Evolutionary conservation across 768 basidiomycete species (phyloP).

Genomic region (Kwoniella mangroviensis): DNA sequence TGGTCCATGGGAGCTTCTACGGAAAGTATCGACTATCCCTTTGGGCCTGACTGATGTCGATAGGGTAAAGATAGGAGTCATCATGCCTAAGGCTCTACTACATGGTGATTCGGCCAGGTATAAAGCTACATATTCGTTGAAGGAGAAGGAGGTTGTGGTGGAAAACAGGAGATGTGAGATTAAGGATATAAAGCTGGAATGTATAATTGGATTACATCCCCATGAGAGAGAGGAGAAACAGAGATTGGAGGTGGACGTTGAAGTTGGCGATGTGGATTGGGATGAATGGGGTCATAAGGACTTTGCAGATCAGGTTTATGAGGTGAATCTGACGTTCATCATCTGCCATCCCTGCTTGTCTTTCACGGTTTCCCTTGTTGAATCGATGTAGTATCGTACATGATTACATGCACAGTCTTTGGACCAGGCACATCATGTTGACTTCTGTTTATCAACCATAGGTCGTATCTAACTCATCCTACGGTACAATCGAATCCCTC

Average conservation of each 20-base stretch:
- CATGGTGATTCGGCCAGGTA: conserved; percentile 63
- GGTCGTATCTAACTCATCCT: conserved; percentile 64
- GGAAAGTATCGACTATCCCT: conserved; percentile 60
- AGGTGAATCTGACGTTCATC: conserved; percentile 53
- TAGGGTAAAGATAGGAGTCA: conserved; percentile 61
- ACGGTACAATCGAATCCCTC: conserved; percentile 73
- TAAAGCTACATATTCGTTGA: conserved; percentile 4
- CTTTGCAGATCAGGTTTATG: conserved; percentile 58
- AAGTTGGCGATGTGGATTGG: conserved; percentile 17
- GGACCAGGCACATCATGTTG: neutral
- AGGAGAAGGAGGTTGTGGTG: conserved; percentile 31
- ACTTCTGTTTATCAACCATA: conserved; percentile 48
- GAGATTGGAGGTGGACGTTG: conserved; percentile 64
- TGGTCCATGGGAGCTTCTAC: conserved; percentile 63
- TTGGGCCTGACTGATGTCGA: conserved; percentile 55
- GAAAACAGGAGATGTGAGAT: conserved; percentile 58
- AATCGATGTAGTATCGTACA: too few relatives aligned
- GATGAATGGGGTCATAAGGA: conserved; percentile 59
- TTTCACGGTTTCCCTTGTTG: too few relatives aligned
- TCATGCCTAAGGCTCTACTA: conserved; percentile 64
- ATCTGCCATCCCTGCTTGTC: neutral
- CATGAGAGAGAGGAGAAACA: conserved; percentile 72
- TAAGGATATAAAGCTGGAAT: conserved; percentile 62
- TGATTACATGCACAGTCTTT: neutral
- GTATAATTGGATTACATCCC: conserved; percentile 71